A percentile compares a stretch with the other conserved stretches of the same genome.
phyloP scores from a whole-genome alignment of 1,284 basidiomycete genomes.

The Schizopora paradoxa region DNA sequence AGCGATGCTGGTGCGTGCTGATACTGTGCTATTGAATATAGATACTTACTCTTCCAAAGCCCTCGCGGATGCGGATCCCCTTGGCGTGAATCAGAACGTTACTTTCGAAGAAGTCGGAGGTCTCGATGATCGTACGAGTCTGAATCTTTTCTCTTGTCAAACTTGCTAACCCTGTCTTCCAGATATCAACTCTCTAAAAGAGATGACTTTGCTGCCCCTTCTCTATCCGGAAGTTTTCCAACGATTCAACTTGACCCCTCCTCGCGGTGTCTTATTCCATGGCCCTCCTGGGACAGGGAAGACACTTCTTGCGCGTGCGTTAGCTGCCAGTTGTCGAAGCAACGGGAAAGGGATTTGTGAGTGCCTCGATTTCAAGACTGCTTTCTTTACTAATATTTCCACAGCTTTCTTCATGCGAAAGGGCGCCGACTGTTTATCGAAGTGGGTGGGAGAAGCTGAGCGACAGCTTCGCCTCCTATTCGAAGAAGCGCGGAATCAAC shows the following conservation, averaged over 20 bases:
- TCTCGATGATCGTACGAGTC: constrained; percentile 86
- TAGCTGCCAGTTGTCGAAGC: constrained; percentile 90
- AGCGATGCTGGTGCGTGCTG: constrained; percentile 57
- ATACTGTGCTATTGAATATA: constrained; percentile 7
- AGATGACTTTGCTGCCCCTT: constrained; percentile 96
- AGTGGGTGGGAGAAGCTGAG: constrained; percentile 99
- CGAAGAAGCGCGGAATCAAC: constrained; percentile 89
- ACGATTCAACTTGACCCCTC: constrained; percentile 90
- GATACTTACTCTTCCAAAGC: constrained; percentile 37
- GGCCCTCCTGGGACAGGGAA: constrained; percentile 95
- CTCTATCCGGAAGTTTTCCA: constrained; percentile 98
- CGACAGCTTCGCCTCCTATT: constrained; percentile 93
- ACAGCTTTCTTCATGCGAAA: constrained; percentile 99
- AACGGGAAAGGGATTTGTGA: constrained; percentile 87
- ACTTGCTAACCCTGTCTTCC: constrained; percentile 2
- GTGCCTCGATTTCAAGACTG: constrained; percentile 27
- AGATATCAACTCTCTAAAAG: constrained; percentile 97
- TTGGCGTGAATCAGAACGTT: constrained; percentile 90
- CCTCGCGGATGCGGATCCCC: constrained; percentile 94
- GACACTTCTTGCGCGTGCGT: constrained; percentile 87
- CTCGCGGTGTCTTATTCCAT: constrained; percentile 95
- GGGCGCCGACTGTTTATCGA: constrained; percentile 95
- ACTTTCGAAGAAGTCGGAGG: constrained; percentile 98
- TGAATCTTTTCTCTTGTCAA: constrained; percentile 17
- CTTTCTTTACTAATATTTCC: constrained; percentile 8